Conservation (phyloP, 73 alveolate species). For the Blepharisma japonicum region DNA sequence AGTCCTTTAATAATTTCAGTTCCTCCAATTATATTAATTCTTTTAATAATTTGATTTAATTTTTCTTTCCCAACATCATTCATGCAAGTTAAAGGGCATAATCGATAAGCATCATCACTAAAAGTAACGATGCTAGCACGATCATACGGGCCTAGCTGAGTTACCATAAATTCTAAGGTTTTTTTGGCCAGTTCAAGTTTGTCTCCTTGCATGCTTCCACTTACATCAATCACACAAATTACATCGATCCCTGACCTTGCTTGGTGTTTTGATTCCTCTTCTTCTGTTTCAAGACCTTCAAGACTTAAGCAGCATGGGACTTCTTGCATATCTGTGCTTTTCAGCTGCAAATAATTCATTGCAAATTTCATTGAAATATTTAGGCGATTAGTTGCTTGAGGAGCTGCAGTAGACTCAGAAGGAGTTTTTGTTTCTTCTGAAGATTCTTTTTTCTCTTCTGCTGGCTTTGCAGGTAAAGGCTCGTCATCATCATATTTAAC, state of each 20-base stretch:
- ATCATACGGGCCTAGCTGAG: conserved; percentile 50
- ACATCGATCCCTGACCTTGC: conserved; percentile 54
- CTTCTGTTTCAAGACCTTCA: background rate
- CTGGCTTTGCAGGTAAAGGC: no score
- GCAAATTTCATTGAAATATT: background rate
- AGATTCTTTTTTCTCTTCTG: no score
- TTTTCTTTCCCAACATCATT: conserved; percentile 44
- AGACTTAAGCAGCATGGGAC: background rate
- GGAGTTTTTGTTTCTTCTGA: no score
- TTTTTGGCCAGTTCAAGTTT: conserved; percentile 49
- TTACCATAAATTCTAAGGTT: conserved; percentile 44
- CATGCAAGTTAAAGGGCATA: conserved; percentile 45
- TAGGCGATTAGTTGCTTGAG: background rate
- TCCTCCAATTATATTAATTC: conserved; percentile 62
- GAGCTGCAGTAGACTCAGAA: no score
- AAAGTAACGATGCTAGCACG: conserved; percentile 53
- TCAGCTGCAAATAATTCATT: background rate
- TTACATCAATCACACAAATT: conserved; percentile 67
- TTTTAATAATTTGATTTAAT: conserved; percentile 29
- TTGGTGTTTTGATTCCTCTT: background rate
- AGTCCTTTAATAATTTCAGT: conserved; percentile 64
- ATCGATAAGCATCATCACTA: conserved; percentile 40
- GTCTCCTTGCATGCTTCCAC: conserved; percentile 66
- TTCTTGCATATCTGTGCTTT: background rate
- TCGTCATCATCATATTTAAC: no score